Conservation (phyloP, 2,329 filamentous ascomycete species). For the Niveomyces coronatus region DNA sequence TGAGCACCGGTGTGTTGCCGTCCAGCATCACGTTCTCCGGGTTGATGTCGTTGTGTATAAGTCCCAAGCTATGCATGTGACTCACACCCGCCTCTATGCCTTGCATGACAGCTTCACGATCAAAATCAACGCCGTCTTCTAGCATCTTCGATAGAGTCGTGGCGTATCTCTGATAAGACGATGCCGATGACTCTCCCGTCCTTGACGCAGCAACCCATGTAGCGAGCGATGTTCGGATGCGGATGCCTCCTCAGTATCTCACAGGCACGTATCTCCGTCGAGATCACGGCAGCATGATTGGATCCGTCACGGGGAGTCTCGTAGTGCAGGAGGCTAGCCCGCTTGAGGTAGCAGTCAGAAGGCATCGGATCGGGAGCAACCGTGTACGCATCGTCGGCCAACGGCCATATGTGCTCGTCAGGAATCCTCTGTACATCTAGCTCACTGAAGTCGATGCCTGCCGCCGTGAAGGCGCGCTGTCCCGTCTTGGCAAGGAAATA, state of each 20-base stretch:
- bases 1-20: constrained; percentile 20
- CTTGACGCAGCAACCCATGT: constrained; percentile 12
- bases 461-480: too few species aligned
- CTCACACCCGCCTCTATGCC: constrained; percentile 16
- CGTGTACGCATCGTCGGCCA: too few species aligned
- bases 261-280: too few species aligned
- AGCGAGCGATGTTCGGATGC: constrained; percentile 14
- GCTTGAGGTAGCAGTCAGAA: too few species aligned
- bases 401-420: too few species aligned
- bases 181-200: constrained; percentile 11
- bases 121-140: constrained; percentile 5
- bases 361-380: too few species aligned
- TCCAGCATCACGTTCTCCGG: constrained; percentile 25
- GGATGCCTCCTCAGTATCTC: constrained; percentile 6
- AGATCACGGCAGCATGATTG: too few species aligned
- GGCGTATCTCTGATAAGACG: constrained; percentile 10
- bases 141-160: constrained; percentile 6
- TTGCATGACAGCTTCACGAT: constrained; percentile 5
- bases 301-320: too few species aligned
- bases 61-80: constrained; percentile 24
- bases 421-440: too few species aligned
- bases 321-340: too few species aligned
- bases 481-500: too few species aligned
- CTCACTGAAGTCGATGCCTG: too few species aligned
- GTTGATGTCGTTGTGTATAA: constrained; percentile 27